Base-by-base conservation (phyloP, 371 early-diverging fungal species). In the Chytridium lagenaria region DNA sequence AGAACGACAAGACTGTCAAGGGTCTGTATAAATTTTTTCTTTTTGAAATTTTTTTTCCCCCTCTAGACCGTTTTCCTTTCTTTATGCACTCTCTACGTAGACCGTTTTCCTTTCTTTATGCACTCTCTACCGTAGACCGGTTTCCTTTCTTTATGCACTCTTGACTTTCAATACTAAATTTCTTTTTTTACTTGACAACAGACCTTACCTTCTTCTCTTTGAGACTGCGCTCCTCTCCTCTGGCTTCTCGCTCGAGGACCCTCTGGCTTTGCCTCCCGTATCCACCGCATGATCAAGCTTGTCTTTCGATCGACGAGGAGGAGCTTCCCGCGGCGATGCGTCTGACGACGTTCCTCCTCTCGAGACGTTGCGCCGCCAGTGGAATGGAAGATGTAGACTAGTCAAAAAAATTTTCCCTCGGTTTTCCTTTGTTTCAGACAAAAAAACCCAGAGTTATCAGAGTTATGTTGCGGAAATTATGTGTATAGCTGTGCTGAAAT, bases 351-450 rank as follows among this genome's bases (percentile, higher is more conserved):
- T 91, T 69, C 93, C 94, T 50, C 88, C 90, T 15, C 85, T 90
- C 55, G 92, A 92, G 83, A 93, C n/a, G 92, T 76, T 89, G 83
- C 77, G 94, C 89, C 78, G 92, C 92, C 75, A 91, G 93, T 86
- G 91, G 92, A 88, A 98, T 97, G 97, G 98, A 98, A 86, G 96
- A 98, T 87, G 95, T 95, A 72, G 96, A 95, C 83, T 96, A 95
- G 90, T 85, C 61, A 67, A 19, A 31, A 34, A 44, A 44, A n/a
- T n/a, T n/a, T n/a, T n/a, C n/a, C n/a, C n/a, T n/a, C n/a, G n/a
- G n/a, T n/a, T n/a, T n/a, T n/a, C n/a, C n/a, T n/a, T n/a, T n/a
- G n/a, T n/a, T n/a, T n/a, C n/a, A n/a, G n/a, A n/a, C n/a, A n/a
- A n/a, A n/a, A n/a, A n/a, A n/a, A n/a, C n/a, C n/a, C n/a, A n/a